These are phyloP conservation scores for Trichoderma sp. DNA, from an alignment of 2,329 filamentous ascomycete species.

Conservation along the genomic window DNA sequence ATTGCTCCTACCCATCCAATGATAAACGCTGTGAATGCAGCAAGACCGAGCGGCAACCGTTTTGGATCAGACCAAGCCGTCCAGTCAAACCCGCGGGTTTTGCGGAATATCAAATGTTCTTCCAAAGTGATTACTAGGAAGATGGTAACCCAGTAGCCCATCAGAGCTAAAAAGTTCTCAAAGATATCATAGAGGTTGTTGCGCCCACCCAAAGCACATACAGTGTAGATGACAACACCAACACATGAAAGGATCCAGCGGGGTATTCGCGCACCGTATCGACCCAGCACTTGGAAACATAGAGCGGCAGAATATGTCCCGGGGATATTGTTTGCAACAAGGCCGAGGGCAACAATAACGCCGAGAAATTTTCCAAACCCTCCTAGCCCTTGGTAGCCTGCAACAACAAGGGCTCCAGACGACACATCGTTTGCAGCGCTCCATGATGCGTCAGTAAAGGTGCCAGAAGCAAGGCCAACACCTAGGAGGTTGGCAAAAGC, in stretches of 20 bases:
- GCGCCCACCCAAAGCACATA: conserved; percentile 53
- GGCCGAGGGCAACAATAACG: not conserved
- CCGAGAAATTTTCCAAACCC: not conserved
- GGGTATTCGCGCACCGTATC: not conserved
- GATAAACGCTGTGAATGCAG: conserved; percentile 44
- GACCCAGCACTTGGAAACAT: not conserved
- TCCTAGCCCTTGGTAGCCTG: not conserved
- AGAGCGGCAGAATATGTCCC: not conserved
- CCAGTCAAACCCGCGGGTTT: conserved; percentile 41
- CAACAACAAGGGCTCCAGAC: not conserved
- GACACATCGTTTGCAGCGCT: not conserved
- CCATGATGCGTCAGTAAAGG: not conserved
- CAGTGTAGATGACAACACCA: conserved; percentile 53
- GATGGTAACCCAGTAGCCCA: conserved; percentile 54
- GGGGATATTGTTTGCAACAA: not conserved
- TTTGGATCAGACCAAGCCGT: conserved; percentile 46
- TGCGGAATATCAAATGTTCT: conserved; percentile 45
- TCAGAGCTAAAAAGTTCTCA: conserved; percentile 52
- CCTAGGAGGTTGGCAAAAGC: not conserved
- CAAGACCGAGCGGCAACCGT: conserved; percentile 43
- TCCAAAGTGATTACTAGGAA: conserved; percentile 48
- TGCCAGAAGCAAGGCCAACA: not conserved
- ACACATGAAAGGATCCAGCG: conserved; percentile 42
- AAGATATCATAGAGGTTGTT: conserved; percentile 52
- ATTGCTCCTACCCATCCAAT: conserved; percentile 50